Evolutionary conservation across 2,329 filamentous ascomycete species (phyloP).

Genomic region (Nothopassalora personata): DNA sequence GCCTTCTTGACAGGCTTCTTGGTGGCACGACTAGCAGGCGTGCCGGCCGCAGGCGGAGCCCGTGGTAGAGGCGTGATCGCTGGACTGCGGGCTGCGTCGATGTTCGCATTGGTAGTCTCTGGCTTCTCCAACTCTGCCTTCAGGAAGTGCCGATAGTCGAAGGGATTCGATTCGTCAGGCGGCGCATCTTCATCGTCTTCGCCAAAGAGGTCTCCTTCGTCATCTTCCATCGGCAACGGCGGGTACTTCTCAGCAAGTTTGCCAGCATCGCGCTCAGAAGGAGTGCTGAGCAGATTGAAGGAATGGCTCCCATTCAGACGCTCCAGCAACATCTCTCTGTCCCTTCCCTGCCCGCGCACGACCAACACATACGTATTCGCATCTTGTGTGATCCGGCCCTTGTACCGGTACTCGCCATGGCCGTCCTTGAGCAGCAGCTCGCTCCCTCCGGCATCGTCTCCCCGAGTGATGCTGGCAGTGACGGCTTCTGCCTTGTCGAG

Average conservation of each 20-base stretch:
- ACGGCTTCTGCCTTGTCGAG: conserved; percentile 21
- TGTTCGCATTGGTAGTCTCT: conserved; percentile 8
- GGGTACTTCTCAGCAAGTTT: conserved; percentile 62
- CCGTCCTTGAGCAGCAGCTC: conserved; percentile 24
- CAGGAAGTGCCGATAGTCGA: conserved; percentile 47
- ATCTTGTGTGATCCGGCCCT: conserved; percentile 40
- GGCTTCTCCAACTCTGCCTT: conserved; percentile 28
- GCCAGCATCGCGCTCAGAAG: conserved; percentile 58
- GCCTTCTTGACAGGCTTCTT: conserved; percentile 13
- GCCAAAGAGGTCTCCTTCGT: conserved; percentile 26
- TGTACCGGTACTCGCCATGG: conserved; percentile 35
- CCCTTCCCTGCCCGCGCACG: conserved; percentile 21
- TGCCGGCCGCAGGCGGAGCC: conserved; percentile 13
- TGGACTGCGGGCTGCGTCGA: conserved; percentile 20
- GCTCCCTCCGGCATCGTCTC: conserved; percentile 17
- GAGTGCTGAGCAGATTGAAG: conserved; percentile 74
- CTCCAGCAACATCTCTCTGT: conserved; percentile 52
- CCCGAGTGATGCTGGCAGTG: conserved; percentile 22
- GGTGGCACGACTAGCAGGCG: conserved; percentile 12
- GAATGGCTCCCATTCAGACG: conserved; percentile 74
- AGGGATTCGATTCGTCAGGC: conserved; percentile 43
- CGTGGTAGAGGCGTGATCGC: conserved; percentile 19
- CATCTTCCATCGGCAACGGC: conserved; percentile 39
- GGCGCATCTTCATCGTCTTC: conserved; percentile 34
- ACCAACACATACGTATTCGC: conserved; percentile 64